Evolutionary conservation across 768 basidiomycete genomes (phyloP).

Genomic region (Mycena maculata): DNA sequence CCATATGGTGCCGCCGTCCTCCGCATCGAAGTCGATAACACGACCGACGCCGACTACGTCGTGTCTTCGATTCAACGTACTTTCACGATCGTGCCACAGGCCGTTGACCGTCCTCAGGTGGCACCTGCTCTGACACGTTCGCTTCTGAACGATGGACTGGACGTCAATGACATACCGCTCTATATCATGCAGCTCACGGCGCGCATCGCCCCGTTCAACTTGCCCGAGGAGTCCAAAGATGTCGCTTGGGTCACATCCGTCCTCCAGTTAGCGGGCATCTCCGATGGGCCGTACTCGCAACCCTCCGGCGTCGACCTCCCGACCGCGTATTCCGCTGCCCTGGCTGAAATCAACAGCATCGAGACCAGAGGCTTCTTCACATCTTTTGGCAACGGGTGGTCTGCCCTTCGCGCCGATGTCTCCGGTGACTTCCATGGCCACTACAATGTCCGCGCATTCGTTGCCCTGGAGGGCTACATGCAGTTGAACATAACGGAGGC

Average conservation of each 20-base stretch:
- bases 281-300: not conserved
- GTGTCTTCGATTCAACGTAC: not conserved
- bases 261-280: not conserved
- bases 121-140: not conserved
- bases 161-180: not conserved
- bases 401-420: not conserved
- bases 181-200: not conserved
- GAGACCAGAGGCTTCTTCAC: not conserved
- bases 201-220: constrained; percentile 4
- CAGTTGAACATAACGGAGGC: not conserved
- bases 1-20: not conserved
- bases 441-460: constrained; percentile 2
- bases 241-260: not conserved
- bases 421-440: constrained; percentile 13
- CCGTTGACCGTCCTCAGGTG: not conserved
- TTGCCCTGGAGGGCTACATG: not conserved
- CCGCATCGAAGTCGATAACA: constrained; percentile 13
- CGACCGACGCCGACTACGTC: not conserved
- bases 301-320: constrained; percentile 17
- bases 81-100: not conserved
- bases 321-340: not conserved
- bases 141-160: constrained; percentile 2
- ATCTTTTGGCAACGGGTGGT: not conserved
- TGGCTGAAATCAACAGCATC: not conserved
- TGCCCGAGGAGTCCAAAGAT: not conserved